Base-by-base conservation (phyloP, 1,284 basidiomycete genomes). In the Phellinidium pouzarii region DNA sequence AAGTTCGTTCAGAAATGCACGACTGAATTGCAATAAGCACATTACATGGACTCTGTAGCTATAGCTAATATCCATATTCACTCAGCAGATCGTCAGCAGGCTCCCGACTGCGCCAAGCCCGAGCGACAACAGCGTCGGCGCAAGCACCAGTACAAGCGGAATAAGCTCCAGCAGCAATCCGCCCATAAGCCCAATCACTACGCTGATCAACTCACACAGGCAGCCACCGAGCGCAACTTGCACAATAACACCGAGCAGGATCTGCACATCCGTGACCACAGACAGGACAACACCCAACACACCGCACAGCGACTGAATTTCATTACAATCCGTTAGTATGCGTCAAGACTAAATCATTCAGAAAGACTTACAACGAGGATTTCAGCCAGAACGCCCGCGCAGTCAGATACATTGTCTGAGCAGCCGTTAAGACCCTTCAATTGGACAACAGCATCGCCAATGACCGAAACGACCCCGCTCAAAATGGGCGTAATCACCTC, bases 251-350 rank as follows among this genome's bases (percentile, higher is more conserved):
- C 45, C 48, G 17, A 56, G 27, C 5, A 48, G 17, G 8, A 56
- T 38, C 31, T 56, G 43, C 25, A 48, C 45, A 34, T 55, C 44
- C 3, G 49, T 45, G 37, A 56, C 42, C 14, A 52, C 38, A 3
- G 12, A 36, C n/a, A 53, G 44, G 46, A 56, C 50, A 44, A 52
- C 26, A 8, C 34, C 54, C 38, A 56, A 50, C n/a, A 41, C 54
- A 49, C 46, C 50, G 45, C 46, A 22, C 25, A 56, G 19, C 12
- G 47, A 31, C 54, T 55, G 17, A 41, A 17, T n/a, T n/a, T n/a
- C n/a, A n/a, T n/a, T 3, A 23, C 8, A 7, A 36, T n/a, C 8
- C 5, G 23, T 22, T 25, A 43, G 40, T 14, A 23, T 4, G 40
- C 23, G 7, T 14, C 27, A 7, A 20, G 7, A 11, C 19, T 26